Percentiles rank a stretch among this genome's conserved stretches.
Conservation (phyloP, 73 alveolate genomes). For the Paramecium pentaurelia region DNA sequence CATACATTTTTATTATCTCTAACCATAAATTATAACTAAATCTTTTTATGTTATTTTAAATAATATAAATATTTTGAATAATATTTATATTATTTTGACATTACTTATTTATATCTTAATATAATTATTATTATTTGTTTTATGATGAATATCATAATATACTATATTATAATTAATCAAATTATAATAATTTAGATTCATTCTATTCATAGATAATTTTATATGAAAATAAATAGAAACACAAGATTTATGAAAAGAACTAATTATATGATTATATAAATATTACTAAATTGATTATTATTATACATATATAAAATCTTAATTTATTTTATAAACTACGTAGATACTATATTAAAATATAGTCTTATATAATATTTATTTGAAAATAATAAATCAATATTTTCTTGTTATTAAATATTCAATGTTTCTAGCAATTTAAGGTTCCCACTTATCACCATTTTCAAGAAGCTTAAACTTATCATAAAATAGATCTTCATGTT, state of each 20-base stretch:
- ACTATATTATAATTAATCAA: no score
- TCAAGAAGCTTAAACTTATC: slow-evolving; percentile 82
- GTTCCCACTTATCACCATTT: slow-evolving; percentile 92
- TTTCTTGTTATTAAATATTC: slow-evolving; percentile 65
- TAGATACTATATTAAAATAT: no score
- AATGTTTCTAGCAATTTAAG: slow-evolving; percentile 84
- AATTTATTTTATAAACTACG: no score
- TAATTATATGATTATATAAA: background rate
- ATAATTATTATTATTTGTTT: no score
- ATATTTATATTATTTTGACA: no score
- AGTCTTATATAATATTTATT: background rate
- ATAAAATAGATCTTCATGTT: slow-evolving; percentile 79
- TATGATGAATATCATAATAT: no score
- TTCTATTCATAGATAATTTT: background rate
- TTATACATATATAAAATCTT: no score
- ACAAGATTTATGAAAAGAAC: background rate
- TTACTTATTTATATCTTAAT: background rate
- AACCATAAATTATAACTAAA: background rate
- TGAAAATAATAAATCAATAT: background rate
- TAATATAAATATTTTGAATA: no score
- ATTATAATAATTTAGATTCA: no score
- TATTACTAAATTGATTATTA: no score
- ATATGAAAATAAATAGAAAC: background rate
- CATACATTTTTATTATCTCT: background rate
- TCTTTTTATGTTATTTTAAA: background rate